Evolutionary conservation across 169 alveolate genomes (phyloP), one percentile per base, ranked within the genome.

Genomic region (Besnoitia besnoiti): DNA sequence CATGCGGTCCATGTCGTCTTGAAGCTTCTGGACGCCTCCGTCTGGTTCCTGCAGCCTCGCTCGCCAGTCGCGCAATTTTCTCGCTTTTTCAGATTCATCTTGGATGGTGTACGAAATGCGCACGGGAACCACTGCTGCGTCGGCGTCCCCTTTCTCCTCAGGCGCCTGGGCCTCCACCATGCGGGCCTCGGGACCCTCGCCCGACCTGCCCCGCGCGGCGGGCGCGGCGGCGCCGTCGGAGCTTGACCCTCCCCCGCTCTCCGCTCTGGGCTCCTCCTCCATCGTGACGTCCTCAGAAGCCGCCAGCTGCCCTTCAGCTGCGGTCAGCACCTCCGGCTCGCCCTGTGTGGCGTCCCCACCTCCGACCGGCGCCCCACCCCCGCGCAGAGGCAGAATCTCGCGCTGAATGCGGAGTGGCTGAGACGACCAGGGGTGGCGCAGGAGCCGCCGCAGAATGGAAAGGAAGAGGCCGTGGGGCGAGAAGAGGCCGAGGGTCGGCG

Each of bases 401-500:
- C 92, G 85, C 27, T 73, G 24, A 12, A 89, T 88, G 30, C 79
- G 85, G 21, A 89, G 73, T 51, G 92, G 92, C 35, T 84, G 73
- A 14, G 47, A 75, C 3, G 88, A 37, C 39, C 35, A 50, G 33
- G 92, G 92, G 59, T 89, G 77, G 8, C 76, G 10, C 75, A 89
- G 79, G 79, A 89, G 77, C 42, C 92, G 92, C 50, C 92, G 92
- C 92, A 89, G 55, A 51, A 89, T 51, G 47, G 92, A 89, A 42
- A 89, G 85, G 50, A 89, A 89, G 0, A 89, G 51, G 37, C 92
- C 92, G 85, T 89, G 79, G 33, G 92, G 92, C 7, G 92, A 89
- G 51, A 75, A 67, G 24, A 89, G 51, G 33, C 92, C 92, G 30
- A 89, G 87, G 3, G 79, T 47, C 37, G 87, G 87, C 12, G 92